Conservation (phyloP, 768 basidiomycete genomes). For the Mycena rosella region DNA sequence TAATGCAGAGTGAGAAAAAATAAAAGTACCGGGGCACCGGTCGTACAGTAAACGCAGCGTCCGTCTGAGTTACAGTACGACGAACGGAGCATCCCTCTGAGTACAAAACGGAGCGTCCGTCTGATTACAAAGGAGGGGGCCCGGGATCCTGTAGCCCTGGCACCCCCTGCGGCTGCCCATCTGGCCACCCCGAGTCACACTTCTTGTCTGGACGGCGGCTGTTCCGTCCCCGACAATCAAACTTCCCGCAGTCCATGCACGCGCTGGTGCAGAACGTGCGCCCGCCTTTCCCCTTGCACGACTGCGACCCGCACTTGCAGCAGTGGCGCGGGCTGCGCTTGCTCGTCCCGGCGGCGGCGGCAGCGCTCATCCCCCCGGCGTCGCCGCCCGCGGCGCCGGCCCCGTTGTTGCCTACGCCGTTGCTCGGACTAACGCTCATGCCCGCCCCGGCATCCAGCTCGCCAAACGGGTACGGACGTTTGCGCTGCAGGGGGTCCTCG, state of each 20-base stretch:
- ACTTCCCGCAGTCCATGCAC: conserved; percentile 87
- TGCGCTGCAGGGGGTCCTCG: conserved; percentile 31
- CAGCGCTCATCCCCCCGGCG: neutral
- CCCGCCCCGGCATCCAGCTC: conserved; percentile 11
- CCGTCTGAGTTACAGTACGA: no score
- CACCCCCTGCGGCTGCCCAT: neutral
- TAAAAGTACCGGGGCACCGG: no score
- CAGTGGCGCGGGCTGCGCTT: conserved; percentile 78
- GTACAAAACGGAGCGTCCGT: no score
- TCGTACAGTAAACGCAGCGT: no score
- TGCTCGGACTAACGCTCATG: neutral
- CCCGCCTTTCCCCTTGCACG: conserved; percentile 88
- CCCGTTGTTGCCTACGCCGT: neutral
- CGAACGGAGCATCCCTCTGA: no score
- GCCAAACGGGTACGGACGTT: conserved; percentile 43
- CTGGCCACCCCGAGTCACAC: conserved; percentile 54
- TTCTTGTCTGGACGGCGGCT: conserved; percentile 82
- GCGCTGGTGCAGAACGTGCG: conserved; percentile 77
- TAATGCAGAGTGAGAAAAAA: no score
- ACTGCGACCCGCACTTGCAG: conserved; percentile 84
- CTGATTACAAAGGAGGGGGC: no score
- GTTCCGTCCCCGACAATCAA: conserved; percentile 83
- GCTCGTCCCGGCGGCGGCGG: neutral
- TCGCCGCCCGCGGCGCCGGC: neutral
- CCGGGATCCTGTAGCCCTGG: neutral